Evolutionary conservation across 805 yeast species (phyloP).

Genomic region (Metschnikowia corniflorae): DNA sequence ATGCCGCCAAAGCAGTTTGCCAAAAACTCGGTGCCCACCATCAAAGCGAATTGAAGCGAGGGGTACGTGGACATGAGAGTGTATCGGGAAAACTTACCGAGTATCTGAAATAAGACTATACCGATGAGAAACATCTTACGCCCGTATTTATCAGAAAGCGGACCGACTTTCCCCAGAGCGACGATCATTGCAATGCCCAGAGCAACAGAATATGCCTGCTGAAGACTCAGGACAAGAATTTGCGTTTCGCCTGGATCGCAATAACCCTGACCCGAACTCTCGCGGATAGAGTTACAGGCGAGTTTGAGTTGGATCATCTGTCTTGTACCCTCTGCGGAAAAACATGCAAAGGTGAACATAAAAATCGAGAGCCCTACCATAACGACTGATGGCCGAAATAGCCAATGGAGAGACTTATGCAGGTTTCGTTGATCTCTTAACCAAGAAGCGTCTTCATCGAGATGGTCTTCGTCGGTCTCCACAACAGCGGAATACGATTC

Average conservation of each 20-base stretch:
- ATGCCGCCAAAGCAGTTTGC: slow-evolving; percentile 62
- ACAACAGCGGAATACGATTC: slow-evolving; percentile 42
- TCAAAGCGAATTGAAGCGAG: slow-evolving; percentile 30
- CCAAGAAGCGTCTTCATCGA: slow-evolving; percentile 44
- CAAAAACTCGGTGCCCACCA: slow-evolving; percentile 44
- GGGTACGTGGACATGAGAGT: slow-evolving; percentile 24
- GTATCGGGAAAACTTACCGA: slow-evolving; percentile 24
- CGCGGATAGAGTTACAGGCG: slow-evolving; percentile 25
- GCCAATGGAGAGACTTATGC: slow-evolving; percentile 48
- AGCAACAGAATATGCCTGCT: slow-evolving; percentile 40
- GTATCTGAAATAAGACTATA: slow-evolving; percentile 17
- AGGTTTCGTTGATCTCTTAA: slow-evolving; percentile 45
- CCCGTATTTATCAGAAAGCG: slow-evolving; percentile 38
- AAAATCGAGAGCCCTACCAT: slow-evolving; percentile 45
- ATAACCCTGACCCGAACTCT: slow-evolving; percentile 7
- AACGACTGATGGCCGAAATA: slow-evolving; percentile 53
- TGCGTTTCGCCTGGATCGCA: slow-evolving; percentile 36
- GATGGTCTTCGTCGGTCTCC: slow-evolving; percentile 29
- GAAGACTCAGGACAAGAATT: slow-evolving; percentile 45
- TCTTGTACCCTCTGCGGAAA: slow-evolving; percentile 40
- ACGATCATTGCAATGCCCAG: slow-evolving; percentile 46
- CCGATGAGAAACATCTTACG: slow-evolving; percentile 27
- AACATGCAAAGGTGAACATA: slow-evolving; percentile 39
- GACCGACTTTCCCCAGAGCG: slow-evolving; percentile 51
- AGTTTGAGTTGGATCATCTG: slow-evolving; percentile 30